These are phyloP conservation scores for Beauveria sp. DNA, from an alignment of 2,329 filamentous ascomycete species.

Conservation along the genomic window DNA sequence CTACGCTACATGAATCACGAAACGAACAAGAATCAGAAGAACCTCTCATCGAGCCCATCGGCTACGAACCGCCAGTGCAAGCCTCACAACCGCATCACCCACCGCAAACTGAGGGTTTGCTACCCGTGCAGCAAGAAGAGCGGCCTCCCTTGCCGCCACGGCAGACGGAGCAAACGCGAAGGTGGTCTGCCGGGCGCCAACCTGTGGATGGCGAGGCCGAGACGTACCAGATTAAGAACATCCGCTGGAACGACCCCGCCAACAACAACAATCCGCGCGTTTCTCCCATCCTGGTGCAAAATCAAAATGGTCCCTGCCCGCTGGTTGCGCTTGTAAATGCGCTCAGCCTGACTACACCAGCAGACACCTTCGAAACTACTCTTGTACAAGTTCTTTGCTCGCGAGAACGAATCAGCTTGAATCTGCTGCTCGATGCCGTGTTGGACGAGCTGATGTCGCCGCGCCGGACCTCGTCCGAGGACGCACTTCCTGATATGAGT, in stretches of 20 bases:
- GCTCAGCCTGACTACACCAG: slow-evolving; percentile 72
- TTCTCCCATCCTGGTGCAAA: slow-evolving; percentile 88
- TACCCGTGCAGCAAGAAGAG: slow-evolving; percentile 11
- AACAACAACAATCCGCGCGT: slow-evolving; percentile 54
- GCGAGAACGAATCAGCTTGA: slow-evolving; percentile 81
- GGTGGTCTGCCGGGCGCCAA: slow-evolving; percentile 32
- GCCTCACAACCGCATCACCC: neutral
- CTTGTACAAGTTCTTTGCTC: slow-evolving; percentile 70
- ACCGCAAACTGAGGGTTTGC: neutral
- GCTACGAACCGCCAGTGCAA: neutral
- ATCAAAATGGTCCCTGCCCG: slow-evolving; percentile 89
- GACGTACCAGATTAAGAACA: slow-evolving; percentile 88
- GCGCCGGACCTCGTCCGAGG: slow-evolving; percentile 53
- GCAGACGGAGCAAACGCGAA: slow-evolving; percentile 19
- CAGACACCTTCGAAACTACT: slow-evolving; percentile 53
- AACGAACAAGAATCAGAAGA: slow-evolving; percentile 1
- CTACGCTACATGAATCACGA: neutral
- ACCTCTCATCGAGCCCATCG: neutral
- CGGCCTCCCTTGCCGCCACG: slow-evolving; percentile 33
- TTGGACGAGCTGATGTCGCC: slow-evolving; percentile 89
- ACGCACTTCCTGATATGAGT: slow-evolving; percentile 71
- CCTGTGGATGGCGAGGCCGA: slow-evolving; percentile 49
- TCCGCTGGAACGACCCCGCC: slow-evolving; percentile 69
- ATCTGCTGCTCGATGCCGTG: slow-evolving; percentile 76
- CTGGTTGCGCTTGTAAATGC: slow-evolving; percentile 90